Evolutionary conservation across 2,329 filamentous ascomycete species (phyloP).

Genomic region (Claviceps monticola): DNA sequence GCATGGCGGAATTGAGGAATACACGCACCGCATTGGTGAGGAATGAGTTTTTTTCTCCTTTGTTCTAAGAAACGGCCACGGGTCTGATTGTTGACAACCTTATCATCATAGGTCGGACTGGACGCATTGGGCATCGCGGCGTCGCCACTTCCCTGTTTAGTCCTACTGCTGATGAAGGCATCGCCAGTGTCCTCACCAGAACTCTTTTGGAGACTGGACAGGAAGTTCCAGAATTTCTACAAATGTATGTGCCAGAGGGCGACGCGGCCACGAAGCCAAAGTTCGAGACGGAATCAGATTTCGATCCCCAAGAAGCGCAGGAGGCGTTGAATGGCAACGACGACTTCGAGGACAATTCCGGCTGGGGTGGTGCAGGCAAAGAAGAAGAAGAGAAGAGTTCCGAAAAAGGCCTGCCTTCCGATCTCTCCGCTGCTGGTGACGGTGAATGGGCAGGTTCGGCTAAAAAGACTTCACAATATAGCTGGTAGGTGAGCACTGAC

Average conservation of each 20-base stretch:
- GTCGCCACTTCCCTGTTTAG: conserved; percentile 83
- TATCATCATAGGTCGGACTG: conserved; percentile 60
- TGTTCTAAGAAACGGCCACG: not conserved
- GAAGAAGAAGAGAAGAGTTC: conserved; percentile 3
- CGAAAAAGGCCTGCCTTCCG: conserved; percentile 2
- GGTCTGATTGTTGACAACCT: not conserved
- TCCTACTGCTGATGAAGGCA: conserved; percentile 51
- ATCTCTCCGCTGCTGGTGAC: not conserved
- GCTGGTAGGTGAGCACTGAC: not conserved
- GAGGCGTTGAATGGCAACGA: conserved; percentile 6
- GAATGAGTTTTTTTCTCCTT: not conserved
- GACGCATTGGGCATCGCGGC: conserved; percentile 78
- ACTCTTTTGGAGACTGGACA: conserved; percentile 70
- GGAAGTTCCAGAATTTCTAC: conserved; percentile 68
- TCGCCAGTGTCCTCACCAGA: conserved; percentile 64
- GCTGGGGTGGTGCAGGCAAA: not conserved
- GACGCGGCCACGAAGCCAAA: conserved; percentile 31
- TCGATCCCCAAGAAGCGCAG: conserved; percentile 24
- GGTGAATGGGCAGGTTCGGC: not conserved
- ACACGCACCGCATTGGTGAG: conserved; percentile 84
- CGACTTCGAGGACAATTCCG: conserved; percentile 6
- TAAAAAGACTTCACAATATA: not conserved
- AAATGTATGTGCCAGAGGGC: conserved; percentile 46
- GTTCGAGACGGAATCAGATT: conserved; percentile 43
- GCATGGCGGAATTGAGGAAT: conserved; percentile 85